These are phyloP conservation scores for Globisporangium iwayamae DNA, from an alignment of 352 stramenopile species.

Conservation along the genomic window DNA sequence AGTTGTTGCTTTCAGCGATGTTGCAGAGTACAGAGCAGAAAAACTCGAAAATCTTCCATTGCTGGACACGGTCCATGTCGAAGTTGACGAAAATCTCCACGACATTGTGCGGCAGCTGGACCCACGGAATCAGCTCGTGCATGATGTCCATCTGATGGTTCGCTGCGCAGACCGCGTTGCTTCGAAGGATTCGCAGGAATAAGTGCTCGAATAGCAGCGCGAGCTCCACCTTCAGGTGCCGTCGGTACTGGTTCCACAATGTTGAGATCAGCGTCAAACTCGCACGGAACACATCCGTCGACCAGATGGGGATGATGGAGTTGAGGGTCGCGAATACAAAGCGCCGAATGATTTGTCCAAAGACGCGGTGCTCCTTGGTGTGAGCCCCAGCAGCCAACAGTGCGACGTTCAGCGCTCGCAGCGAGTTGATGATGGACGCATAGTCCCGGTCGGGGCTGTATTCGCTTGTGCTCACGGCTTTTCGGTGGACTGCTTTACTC, in stretches of 20 bases:
- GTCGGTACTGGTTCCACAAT: conserved; percentile 83
- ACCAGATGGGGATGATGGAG: conserved; percentile 55
- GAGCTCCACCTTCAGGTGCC: conserved; percentile 80
- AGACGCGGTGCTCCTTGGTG: conserved; percentile 54
- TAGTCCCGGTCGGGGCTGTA: conserved; percentile 43
- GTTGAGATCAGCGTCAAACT: conserved; percentile 68
- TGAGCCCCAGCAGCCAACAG: conserved; percentile 46
- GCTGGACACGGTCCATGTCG: conserved; percentile 80
- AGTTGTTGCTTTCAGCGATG: conserved; percentile 55
- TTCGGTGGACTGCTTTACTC: conserved; percentile 67
- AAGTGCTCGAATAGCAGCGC: conserved; percentile 81
- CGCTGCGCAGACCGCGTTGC: conserved; percentile 34
- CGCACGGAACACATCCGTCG: conserved; percentile 48
- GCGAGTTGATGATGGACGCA: conserved; percentile 54
- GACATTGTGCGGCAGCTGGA: conserved; percentile 84
- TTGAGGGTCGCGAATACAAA: conserved; percentile 76
- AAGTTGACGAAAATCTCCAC: conserved; percentile 89
- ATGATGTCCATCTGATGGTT: conserved; percentile 77
- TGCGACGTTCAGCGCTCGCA: conserved; percentile 69
- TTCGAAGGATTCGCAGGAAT: conserved; percentile 68
- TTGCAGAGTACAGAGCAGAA: conserved; percentile 69
- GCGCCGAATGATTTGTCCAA: conserved; percentile 74
- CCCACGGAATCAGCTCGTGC: conserved; percentile 69
- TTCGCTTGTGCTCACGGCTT: conserved; percentile 31
- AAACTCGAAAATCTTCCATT: conserved; percentile 89